Evolutionary conservation across 106 monocot species (phyloP).

Genomic region (Dendrobium catenatum): DNA sequence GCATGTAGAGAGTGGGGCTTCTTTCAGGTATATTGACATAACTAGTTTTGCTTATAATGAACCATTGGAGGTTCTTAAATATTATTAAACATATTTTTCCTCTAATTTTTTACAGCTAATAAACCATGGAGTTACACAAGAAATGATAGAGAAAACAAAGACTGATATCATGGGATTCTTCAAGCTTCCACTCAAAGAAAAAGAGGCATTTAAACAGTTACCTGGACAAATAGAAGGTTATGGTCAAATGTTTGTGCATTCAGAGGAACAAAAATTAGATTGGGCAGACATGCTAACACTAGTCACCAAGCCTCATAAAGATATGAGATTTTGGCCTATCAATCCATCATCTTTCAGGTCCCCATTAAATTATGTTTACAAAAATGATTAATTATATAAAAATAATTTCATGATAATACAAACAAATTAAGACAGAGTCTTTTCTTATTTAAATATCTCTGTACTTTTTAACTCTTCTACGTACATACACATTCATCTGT

Average conservation of each 20-base stretch:
- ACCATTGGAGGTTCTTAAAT: too few relatives aligned
- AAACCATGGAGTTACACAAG: not conserved
- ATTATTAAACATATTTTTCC: not conserved
- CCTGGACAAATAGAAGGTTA: slow-evolving; percentile 2
- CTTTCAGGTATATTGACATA: slow-evolving; percentile 2
- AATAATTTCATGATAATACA: not conserved
- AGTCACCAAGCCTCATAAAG: not conserved
- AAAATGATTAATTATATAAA: not conserved
- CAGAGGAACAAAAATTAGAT: slow-evolving; percentile 8
- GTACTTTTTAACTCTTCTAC: not conserved
- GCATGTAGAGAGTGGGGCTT: slow-evolving; percentile 7
- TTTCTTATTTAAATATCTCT: not conserved
- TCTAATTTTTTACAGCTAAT: not conserved
- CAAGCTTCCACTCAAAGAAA: slow-evolving; percentile 9
- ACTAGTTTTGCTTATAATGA: too few relatives aligned
- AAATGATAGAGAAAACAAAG: not conserved
- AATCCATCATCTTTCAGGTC: slow-evolving; percentile 12
- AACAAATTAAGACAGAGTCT: not conserved
- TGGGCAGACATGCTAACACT: slow-evolving; percentile 9
- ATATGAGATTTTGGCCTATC: slow-evolving; percentile 14
- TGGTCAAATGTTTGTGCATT: not conserved
- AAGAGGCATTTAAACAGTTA: not conserved
- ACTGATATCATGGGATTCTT: not conserved
- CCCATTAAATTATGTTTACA: not conserved
- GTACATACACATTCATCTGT: not conserved